These are phyloP conservation scores for Hypoxylon subgilvum DNA, from an alignment of 495 filamentous ascomycete genomes.

Conservation along the genomic window DNA sequence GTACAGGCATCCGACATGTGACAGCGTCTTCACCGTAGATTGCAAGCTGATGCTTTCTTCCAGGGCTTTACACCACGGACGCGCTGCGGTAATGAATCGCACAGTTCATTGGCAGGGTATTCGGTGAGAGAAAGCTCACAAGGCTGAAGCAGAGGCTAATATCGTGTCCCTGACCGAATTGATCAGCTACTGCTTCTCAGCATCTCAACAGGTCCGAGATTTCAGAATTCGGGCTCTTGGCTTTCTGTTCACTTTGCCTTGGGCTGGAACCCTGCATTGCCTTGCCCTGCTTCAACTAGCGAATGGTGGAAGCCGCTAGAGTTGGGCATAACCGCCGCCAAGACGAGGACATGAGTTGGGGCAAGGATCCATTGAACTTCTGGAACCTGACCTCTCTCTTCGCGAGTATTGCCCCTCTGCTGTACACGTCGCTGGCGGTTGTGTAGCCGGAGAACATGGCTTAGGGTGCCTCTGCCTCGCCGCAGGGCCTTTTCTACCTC, in stretches of 20 bases:
- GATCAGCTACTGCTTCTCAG: slow-evolving; percentile 11
- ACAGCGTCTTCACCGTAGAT: slow-evolving; percentile 54
- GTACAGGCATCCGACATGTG: slow-evolving; percentile 53
- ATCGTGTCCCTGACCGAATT: slow-evolving; percentile 49
- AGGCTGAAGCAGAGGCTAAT: slow-evolving; percentile 52
- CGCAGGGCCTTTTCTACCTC: slow-evolving; percentile 54
- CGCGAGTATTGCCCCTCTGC: slow-evolving; percentile 49
- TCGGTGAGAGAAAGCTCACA: slow-evolving; percentile 56
- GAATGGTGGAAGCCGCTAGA: slow-evolving; percentile 44
- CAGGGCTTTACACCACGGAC: no score
- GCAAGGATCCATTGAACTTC: slow-evolving; percentile 55
- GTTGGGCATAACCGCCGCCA: slow-evolving; percentile 56
- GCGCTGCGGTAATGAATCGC: slow-evolving; percentile 57
- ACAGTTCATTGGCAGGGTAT: slow-evolving; percentile 55
- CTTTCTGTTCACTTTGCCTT: slow-evolving; percentile 9
- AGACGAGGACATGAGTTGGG: slow-evolving; percentile 62
- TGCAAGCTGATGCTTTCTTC: slow-evolving; percentile 50
- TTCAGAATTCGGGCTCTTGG: background rate
- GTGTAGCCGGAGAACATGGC: slow-evolving; percentile 56
- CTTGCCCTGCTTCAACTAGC: slow-evolving; percentile 54
- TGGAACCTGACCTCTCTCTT: no score
- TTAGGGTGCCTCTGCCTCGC: slow-evolving; percentile 50
- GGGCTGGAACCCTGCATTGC: slow-evolving; percentile 26
- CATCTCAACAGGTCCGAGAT: background rate
- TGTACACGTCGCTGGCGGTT: slow-evolving; percentile 55